A percentile compares a stretch with the other conserved stretches of the same genome.
Conservation (phyloP, 169 alveolate genomes). For the Plasmodium reichenowi region DNA sequence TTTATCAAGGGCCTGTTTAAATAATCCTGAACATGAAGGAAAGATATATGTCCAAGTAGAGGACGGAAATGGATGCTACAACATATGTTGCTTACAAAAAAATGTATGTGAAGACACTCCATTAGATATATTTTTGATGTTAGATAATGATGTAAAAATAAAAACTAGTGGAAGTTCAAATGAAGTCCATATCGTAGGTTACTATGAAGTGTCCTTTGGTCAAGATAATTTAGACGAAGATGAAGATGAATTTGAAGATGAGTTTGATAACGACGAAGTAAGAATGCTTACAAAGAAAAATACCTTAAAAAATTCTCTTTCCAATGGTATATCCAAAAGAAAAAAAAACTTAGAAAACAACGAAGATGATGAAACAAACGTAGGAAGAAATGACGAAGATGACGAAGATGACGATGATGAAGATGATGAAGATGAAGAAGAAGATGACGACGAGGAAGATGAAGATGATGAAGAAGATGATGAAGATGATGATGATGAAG, state of each 20-base stretch:
- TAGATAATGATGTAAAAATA: constrained; percentile 86
- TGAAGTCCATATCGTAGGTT: constrained; percentile 92
- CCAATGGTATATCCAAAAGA: constrained; percentile 35
- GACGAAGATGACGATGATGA: constrained; percentile 77
- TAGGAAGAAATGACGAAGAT: constrained; percentile 73
- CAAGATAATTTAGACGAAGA: constrained; percentile 89
- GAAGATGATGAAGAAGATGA: constrained; percentile 82
- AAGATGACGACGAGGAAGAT: constrained; percentile 67
- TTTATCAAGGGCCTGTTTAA: constrained; percentile 90
- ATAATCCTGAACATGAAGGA: constrained; percentile 90
- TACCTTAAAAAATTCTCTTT: constrained; percentile 54
- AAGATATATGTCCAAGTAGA: constrained; percentile 90
- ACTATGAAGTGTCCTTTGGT: constrained; percentile 91
- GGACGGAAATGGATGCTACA: constrained; percentile 87
- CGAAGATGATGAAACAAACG: constrained; percentile 64
- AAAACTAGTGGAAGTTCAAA: constrained; percentile 90
- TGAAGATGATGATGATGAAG: constrained; percentile 83
- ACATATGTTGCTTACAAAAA: constrained; percentile 90
- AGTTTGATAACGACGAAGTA: constrained; percentile 86
- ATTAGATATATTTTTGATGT: constrained; percentile 90
- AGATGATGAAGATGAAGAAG: constrained; percentile 79
- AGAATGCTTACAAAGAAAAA: constrained; percentile 80
- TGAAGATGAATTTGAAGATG: constrained; percentile 85
- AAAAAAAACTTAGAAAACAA: constrained; percentile 22
- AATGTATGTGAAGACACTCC: constrained; percentile 90